These are phyloP conservation scores for Lichtheimia ornata DNA, from an alignment of 371 early-diverging fungal genomes.

Conservation along the genomic window DNA sequence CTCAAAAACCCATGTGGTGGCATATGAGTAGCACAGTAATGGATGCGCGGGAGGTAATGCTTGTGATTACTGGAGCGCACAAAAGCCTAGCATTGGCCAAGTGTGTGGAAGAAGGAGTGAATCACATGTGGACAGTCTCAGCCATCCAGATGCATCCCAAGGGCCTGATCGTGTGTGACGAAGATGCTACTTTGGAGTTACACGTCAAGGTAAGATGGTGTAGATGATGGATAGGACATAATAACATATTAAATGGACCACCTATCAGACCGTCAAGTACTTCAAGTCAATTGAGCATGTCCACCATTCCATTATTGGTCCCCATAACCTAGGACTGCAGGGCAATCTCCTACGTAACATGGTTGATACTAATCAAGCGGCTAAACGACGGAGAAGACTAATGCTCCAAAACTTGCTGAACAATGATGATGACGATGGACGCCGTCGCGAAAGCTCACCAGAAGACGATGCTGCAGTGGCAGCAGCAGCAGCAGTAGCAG, in stretches of 20 bases:
- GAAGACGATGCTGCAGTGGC: conserved; percentile 8
- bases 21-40: conserved; percentile 70
- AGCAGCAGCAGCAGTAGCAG: conserved; percentile 9
- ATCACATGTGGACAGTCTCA: conserved; percentile 93
- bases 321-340: conserved; percentile 72
- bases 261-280: conserved; percentile 70
- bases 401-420: conserved; percentile 46
- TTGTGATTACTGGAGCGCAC: conserved; percentile 87
- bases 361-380: conserved; percentile 43
- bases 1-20: too few relatives aligned
- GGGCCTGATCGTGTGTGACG: conserved; percentile 87
- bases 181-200: conserved; percentile 86
- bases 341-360: conserved; percentile 53
- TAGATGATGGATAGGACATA: background rate
- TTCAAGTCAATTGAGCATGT: conserved; percentile 87
- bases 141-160: conserved; percentile 89
- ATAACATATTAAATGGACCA: conserved; percentile 39
- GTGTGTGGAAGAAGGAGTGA: conserved; percentile 85
- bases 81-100: conserved; percentile 74
- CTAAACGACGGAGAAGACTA: conserved; percentile 40
- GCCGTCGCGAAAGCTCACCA: background rate
- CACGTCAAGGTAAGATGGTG: conserved; percentile 69
- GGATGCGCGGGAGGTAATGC: conserved; percentile 84
- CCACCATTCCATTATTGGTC: conserved; percentile 73
- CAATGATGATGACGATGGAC: conserved; percentile 26